Conservation (phyloP, 768 basidiomycete genomes). For the Calocera cornea region DNA sequence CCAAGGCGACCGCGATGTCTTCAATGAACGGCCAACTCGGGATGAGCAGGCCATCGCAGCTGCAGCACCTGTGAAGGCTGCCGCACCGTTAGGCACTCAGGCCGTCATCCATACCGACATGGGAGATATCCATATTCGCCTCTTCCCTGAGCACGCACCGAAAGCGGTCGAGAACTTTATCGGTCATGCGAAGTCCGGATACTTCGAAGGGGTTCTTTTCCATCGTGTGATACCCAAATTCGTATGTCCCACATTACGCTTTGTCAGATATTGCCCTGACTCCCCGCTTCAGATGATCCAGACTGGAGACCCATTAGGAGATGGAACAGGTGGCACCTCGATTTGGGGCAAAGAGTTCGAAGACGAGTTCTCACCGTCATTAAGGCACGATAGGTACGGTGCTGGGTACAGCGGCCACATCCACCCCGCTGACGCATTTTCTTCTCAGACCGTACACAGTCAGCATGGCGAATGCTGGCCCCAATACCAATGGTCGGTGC, state of each 20-base stretch:
- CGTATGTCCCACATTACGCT: constrained; percentile 22
- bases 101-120: constrained; percentile 87
- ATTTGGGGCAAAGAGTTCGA: constrained; percentile 87
- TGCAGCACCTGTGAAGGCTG: constrained; percentile 34
- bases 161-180: constrained; percentile 98
- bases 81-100: constrained; percentile 24
- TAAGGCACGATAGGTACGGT: constrained; percentile 76
- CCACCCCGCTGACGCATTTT: background rate
- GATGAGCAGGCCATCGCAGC: constrained; percentile 86
- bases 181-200: constrained; percentile 75
- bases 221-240: constrained; percentile 98
- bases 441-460: constrained; percentile 71
- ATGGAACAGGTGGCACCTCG: constrained; percentile 81
- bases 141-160: constrained; percentile 86
- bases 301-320: constrained; percentile 88
- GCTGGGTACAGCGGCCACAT: background rate
- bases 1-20: constrained; percentile 79
- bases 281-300: constrained; percentile 56
- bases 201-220: constrained; percentile 87
- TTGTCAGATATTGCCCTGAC: constrained; percentile 9
- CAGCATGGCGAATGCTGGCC: constrained; percentile 45
- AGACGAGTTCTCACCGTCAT: constrained; percentile 80
- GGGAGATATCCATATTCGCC: constrained; percentile 79
- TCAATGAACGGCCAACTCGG: constrained; percentile 93
- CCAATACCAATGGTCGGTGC: background rate